Conservation (phyloP, 257 asterid species). For the Capsicum pubescens region DNA sequence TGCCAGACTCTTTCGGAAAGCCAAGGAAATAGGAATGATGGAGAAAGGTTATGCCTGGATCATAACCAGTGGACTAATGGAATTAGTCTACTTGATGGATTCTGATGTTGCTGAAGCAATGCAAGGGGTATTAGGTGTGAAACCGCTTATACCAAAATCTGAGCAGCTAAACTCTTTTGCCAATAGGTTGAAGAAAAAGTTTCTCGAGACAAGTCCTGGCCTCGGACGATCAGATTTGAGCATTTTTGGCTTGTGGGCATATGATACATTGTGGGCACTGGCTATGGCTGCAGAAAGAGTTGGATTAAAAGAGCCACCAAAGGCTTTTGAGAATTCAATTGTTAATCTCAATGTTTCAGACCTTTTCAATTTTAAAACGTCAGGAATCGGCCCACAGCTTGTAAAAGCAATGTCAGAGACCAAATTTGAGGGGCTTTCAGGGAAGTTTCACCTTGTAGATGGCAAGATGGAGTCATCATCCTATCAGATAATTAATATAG, state of each 20-base stretch:
- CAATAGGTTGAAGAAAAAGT: conserved; percentile 33
- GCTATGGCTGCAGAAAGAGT: conserved; percentile 54
- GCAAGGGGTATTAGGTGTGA: conserved; percentile 66
- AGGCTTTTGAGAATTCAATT: conserved; percentile 16
- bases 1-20: conserved; percentile 38
- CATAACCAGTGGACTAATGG: conserved; percentile 40
- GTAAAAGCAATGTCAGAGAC: conserved; percentile 35
- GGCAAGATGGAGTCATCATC: conserved; percentile 41
- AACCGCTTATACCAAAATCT: conserved; percentile 40
- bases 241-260: conserved; percentile 51
- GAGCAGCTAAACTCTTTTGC: conserved; percentile 27
- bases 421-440: conserved; percentile 48
- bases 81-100: conserved; percentile 36
- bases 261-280: conserved; percentile 56
- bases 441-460: conserved; percentile 38
- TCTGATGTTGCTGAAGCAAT: conserved; percentile 37
- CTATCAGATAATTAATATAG: conserved; percentile 48
- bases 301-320: conserved; percentile 16
- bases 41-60: conserved; percentile 56
- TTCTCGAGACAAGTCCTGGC: conserved; percentile 23
- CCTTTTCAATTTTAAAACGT: conserved; percentile 33
- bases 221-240: conserved; percentile 31
- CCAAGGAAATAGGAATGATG: conserved; percentile 52
- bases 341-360: conserved; percentile 20
- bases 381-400: conserved; percentile 41